A percentile compares a stretch with the other conserved stretches of the same genome.
phyloP scores from a whole-genome alignment of 257 asterid species.

The Primulina tabacum region DNA sequence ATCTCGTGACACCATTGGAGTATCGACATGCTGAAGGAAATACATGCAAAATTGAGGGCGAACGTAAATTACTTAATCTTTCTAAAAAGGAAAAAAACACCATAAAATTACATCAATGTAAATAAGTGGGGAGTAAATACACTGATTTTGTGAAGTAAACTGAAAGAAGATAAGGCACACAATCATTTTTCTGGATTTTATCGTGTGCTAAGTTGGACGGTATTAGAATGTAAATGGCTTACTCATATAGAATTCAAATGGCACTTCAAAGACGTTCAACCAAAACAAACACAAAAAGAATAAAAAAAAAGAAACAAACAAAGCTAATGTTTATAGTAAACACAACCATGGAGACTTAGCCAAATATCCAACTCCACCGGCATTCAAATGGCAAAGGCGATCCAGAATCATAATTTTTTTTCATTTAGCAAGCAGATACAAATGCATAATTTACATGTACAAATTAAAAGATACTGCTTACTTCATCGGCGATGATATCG shows the following conservation, averaged over 20 bases:
- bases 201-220: background rate
- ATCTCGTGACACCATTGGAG: conserved; percentile 55
- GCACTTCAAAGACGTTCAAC: background rate
- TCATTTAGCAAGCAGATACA: background rate
- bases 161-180: background rate
- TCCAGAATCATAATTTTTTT: background rate
- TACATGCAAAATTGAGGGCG: background rate
- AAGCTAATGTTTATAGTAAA: background rate
- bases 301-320: too few relatives aligned
- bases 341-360: background rate
- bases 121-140: background rate
- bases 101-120: background rate
- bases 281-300: background rate
- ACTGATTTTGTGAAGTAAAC: background rate
- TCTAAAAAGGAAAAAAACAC: background rate
- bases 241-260: background rate
- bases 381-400: background rate
- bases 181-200: background rate
- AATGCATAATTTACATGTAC: background rate
- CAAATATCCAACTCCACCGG: background rate
- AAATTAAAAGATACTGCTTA: conserved; percentile 37
- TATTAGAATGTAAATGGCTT: background rate
- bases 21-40: conserved; percentile 54
- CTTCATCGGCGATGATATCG: conserved; percentile 90
- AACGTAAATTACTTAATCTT: background rate